Conservation (phyloP, 176 grass and related monocot genomes). For the Musa beccarii region DNA sequence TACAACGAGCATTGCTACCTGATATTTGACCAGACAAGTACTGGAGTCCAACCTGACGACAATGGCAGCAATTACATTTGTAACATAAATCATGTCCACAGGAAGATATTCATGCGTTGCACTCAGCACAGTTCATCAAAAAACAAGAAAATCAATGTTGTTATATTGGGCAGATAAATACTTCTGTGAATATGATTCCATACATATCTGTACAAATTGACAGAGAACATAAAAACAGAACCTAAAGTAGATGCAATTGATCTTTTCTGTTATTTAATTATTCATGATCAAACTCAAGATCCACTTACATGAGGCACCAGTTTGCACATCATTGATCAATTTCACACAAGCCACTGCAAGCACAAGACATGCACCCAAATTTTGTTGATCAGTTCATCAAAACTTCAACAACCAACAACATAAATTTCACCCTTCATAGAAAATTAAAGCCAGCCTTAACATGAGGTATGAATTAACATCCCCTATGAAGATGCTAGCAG, state of each 20-base stretch:
- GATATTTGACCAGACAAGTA: conserved; percentile 58
- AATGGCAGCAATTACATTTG: neutral
- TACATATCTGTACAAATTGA: neutral
- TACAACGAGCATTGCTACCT: conserved; percentile 63
- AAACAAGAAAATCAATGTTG: too few species aligned
- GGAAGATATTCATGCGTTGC: too few species aligned
- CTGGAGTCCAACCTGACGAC: conserved; percentile 66
- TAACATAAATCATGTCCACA: too few species aligned
- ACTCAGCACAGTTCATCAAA: too few species aligned
- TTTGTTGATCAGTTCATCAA: neutral
- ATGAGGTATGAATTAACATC: too few species aligned
- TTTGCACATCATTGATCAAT: neutral
- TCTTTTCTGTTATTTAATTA: neutral
- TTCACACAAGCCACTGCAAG: neutral
- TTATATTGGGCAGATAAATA: too few species aligned
- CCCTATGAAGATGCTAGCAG: too few species aligned
- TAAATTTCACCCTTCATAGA: neutral
- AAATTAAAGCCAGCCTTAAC: neutral
- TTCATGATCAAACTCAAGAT: neutral
- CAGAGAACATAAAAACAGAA: neutral
- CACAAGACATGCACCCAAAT: neutral
- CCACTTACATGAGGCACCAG: neutral
- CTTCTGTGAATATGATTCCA: too few species aligned
- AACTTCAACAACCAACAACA: neutral
- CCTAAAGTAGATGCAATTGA: neutral